These are phyloP conservation scores for Suhomyces choctaworum DNA, from an alignment of 1,139 yeast species.

Conservation along the genomic window DNA sequence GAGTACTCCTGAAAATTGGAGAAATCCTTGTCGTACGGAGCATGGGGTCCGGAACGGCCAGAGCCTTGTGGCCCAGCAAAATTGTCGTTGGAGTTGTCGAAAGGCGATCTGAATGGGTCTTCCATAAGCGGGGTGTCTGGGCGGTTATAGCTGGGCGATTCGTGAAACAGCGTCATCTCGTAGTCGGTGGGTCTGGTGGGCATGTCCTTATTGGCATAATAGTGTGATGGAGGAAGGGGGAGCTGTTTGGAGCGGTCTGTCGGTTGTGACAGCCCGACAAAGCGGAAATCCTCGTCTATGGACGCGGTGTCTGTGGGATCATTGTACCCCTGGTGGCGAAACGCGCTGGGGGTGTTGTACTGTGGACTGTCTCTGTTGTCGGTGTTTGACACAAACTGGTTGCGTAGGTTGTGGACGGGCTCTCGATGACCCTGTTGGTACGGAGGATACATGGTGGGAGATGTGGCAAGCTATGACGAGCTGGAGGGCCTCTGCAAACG, in stretches of 20 bases:
- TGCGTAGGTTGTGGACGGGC: constrained; percentile 1
- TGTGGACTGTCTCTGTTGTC: constrained; percentile 2
- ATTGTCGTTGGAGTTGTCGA: constrained; percentile 1
- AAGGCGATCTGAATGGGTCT: constrained; percentile 10
- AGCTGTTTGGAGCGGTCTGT: constrained; percentile 2
- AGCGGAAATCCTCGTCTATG: constrained; percentile 5
- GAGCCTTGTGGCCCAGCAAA: not conserved
- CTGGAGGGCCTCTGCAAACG: too few species aligned
- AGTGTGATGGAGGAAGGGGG: constrained; percentile 7
- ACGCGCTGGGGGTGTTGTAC: constrained; percentile 1
- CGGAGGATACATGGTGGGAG: constrained; percentile 9
- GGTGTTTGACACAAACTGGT: constrained; percentile 8
- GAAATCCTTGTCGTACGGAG: not conserved
- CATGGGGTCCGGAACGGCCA: not conserved
- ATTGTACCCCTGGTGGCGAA: not conserved
- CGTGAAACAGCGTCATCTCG: constrained; percentile 6
- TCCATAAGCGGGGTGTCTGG: constrained; percentile 9
- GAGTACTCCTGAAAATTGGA: constrained; percentile 9
- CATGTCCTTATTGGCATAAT: constrained; percentile 4
- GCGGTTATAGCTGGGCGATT: constrained; percentile 1
- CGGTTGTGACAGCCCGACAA: not conserved
- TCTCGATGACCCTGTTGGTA: constrained; percentile 2
- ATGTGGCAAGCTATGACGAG: too few species aligned
- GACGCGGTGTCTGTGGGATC: constrained; percentile 1
- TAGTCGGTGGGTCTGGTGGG: constrained; percentile 9